These are phyloP conservation scores for Penicillium sclerotigenum DNA, from an alignment of 2,329 filamentous ascomycete genomes.

Conservation along the genomic window DNA sequence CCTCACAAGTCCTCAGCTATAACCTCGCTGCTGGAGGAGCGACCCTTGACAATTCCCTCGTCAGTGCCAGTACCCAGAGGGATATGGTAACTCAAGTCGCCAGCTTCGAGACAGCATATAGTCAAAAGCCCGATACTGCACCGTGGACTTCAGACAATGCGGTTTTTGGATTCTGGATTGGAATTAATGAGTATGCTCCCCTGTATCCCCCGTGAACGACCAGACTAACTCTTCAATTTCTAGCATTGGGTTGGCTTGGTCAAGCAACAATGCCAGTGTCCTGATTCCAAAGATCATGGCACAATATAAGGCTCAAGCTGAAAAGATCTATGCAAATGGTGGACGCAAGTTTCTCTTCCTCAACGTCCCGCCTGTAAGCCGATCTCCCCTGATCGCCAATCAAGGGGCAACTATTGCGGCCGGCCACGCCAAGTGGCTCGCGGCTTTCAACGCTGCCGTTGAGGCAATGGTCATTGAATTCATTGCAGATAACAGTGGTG, in stretches of 20 bases:
- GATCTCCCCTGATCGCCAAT: constrained; percentile 23
- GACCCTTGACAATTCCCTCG: constrained; percentile 51
- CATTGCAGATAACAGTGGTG: constrained; percentile 17
- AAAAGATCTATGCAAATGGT: constrained; percentile 52
- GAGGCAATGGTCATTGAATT: constrained; percentile 22
- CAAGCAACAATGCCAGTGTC: constrained; percentile 26
- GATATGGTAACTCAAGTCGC: constrained; percentile 51
- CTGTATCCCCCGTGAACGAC: background rate
- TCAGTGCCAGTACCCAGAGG: constrained; percentile 49
- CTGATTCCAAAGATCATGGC: constrained; percentile 42
- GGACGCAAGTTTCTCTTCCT: constrained; percentile 59
- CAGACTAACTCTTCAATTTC: background rate
- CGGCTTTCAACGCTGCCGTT: constrained; percentile 26
- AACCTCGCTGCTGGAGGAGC: constrained; percentile 57
- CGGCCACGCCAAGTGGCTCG: constrained; percentile 23
- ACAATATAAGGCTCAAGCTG: constrained; percentile 44
- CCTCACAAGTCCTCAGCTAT: constrained; percentile 49
- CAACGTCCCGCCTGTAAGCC: constrained; percentile 53
- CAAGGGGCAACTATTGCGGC: constrained; percentile 18
- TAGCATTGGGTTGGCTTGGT: constrained; percentile 31
- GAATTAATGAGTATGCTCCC: constrained; percentile 32
- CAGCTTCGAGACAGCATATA: constrained; percentile 43
- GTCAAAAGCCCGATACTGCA: constrained; percentile 28
- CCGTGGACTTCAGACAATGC: constrained; percentile 28
- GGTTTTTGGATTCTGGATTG: constrained; percentile 36